Evolutionary conservation across 106 monocot genomes (phyloP).

Genomic region (Acanthochlamys bracteata): DNA sequence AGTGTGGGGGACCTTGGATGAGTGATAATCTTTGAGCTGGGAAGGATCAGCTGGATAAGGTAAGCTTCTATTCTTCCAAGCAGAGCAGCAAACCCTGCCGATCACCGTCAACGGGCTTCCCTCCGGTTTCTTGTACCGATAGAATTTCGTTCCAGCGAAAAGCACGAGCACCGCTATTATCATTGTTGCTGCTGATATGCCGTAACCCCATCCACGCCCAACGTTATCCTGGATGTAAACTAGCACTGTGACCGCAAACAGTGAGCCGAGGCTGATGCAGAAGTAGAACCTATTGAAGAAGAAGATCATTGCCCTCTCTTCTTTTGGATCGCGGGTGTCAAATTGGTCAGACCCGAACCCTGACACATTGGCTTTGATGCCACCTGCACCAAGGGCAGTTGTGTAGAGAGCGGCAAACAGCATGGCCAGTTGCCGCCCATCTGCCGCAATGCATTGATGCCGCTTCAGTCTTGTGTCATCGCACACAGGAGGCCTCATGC

Average conservation of each 20-base stretch:
- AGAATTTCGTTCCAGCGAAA: constrained; percentile 24
- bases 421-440: constrained; percentile 28
- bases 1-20: neutral
- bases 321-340: constrained; percentile 24
- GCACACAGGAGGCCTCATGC: constrained; percentile 41
- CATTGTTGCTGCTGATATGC: constrained; percentile 29
- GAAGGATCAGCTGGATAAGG: constrained; percentile 23
- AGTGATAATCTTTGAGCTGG: constrained; percentile 18
- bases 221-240: constrained; percentile 51
- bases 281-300: constrained; percentile 76
- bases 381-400: constrained; percentile 29
- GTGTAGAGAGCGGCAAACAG: constrained; percentile 31
- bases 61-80: constrained; percentile 34
- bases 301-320: constrained; percentile 21
- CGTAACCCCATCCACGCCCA: constrained; percentile 36
- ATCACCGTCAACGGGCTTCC: constrained; percentile 52
- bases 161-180: constrained; percentile 24
- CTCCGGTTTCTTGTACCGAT: constrained; percentile 49
- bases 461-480: neutral
- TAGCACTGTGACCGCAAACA: constrained; percentile 45
- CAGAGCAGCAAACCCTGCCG: constrained; percentile 21
- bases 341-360: constrained; percentile 55
- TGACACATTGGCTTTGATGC: constrained; percentile 49
- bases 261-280: constrained; percentile 62
- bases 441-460: constrained; percentile 21